phyloP scores from a whole-genome alignment of 805 yeast species.

The Sugiyamaella americana region DNA sequence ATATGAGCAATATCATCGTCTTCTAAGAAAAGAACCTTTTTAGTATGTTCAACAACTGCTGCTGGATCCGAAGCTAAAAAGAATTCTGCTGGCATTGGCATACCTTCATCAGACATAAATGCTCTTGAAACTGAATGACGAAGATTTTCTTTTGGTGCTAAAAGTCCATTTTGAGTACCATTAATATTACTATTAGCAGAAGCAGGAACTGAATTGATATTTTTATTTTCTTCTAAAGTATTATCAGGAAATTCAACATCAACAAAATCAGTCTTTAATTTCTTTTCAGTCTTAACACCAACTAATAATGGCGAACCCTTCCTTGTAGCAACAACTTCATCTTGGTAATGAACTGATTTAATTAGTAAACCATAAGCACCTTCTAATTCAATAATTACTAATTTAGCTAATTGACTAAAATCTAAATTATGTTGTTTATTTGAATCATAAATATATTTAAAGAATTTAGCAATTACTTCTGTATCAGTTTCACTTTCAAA shows the following conservation, averaged over 20 bases:
- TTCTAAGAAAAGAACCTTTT: conserved; percentile 91
- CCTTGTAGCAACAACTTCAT: conserved; percentile 94
- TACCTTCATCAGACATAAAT: conserved; percentile 86
- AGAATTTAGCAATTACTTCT: conserved; percentile 93
- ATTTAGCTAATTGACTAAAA: conserved; percentile 87
- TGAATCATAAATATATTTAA: conserved; percentile 82
- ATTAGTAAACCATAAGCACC: conserved; percentile 97
- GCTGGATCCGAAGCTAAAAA: conserved; percentile 96
- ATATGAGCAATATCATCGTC: conserved; percentile 99
- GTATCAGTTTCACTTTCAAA: conserved; percentile 96
- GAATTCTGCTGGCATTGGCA: conserved; percentile 91
- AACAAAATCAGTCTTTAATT: conserved; percentile 94
- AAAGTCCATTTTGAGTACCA: conserved; percentile 11
- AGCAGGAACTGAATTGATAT: conserved; percentile 13
- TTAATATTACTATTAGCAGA: conserved; percentile 9
- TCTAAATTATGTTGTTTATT: conserved; percentile 71
- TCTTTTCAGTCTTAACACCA: conserved; percentile 94
- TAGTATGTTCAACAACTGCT: conserved; percentile 93
- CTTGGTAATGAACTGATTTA: conserved; percentile 86
- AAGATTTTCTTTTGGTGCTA: conserved; percentile 31
- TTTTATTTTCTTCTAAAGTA: conserved; percentile 8
- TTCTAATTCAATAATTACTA: conserved; percentile 85
- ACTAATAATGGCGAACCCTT: conserved; percentile 96
- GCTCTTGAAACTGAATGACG: conserved; percentile 95
- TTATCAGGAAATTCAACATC: conserved; percentile 92